These are phyloP conservation scores for Cyclotella baltica DNA, from an alignment of 108 stramenopile genomes.

Conservation along the genomic window DNA sequence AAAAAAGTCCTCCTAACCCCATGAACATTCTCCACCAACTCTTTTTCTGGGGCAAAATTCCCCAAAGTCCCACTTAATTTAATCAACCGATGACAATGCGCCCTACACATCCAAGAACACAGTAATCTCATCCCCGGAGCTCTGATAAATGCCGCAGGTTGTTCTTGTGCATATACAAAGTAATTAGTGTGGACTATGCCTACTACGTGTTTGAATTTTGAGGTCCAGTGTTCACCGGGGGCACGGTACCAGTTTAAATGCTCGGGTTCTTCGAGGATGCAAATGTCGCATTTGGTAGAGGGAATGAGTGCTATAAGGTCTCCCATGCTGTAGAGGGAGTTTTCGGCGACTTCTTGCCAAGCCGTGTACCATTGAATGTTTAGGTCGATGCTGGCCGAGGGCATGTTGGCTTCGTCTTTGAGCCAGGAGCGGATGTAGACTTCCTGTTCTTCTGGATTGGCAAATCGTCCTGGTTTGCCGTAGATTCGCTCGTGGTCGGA, in stretches of 20 bases:
- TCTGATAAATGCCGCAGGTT: conserved; percentile 81
- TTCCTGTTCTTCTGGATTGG: conserved; percentile 74
- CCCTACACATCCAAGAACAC: conserved; percentile 85
- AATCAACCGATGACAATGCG: conserved; percentile 89
- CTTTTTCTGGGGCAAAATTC: conserved; percentile 84
- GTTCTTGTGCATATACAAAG: conserved; percentile 84
- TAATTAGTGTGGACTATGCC: conserved; percentile 95
- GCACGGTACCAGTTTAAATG: conserved; percentile 92
- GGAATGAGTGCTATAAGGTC: conserved; percentile 79
- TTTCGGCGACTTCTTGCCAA: conserved; percentile 56
- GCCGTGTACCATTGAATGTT: conserved; percentile 62
- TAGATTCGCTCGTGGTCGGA: conserved; percentile 70
- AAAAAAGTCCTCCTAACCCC: conserved; percentile 85
- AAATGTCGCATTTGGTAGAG: conserved; percentile 80
- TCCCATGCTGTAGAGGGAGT: conserved; percentile 66
- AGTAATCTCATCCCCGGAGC: conserved; percentile 80
- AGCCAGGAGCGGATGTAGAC: conserved; percentile 75
- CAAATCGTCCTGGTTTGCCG: conserved; percentile 64
- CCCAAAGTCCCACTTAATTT: conserved; percentile 84
- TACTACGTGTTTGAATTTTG: conserved; percentile 92
- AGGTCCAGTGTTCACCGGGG: conserved; percentile 76
- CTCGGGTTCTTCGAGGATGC: conserved; percentile 94
- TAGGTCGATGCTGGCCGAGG: conserved; percentile 44
- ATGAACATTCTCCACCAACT: conserved; percentile 91
- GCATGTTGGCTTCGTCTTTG: conserved; percentile 47